Conservation (phyloP, 805 yeast species). For the Candida suzukii region DNA sequence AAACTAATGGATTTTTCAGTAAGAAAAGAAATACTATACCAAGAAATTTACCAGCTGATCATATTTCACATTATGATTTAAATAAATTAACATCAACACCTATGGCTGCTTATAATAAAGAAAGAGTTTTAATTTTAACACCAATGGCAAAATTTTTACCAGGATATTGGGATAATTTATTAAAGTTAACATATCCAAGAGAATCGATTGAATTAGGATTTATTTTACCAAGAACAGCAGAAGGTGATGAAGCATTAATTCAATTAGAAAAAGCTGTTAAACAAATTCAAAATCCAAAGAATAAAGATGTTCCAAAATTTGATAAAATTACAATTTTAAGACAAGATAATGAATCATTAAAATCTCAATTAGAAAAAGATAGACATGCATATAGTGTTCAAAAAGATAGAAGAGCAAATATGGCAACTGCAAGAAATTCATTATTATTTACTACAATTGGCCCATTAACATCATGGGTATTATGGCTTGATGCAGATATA, state of each 20-base stretch:
- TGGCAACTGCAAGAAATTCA: slow-evolving; percentile 95
- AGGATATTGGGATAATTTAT: slow-evolving; percentile 82
- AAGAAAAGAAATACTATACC: slow-evolving; percentile 51
- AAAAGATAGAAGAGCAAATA: slow-evolving; percentile 78
- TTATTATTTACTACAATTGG: slow-evolving; percentile 81
- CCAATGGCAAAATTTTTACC: slow-evolving; percentile 86
- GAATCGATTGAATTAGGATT: slow-evolving; percentile 83
- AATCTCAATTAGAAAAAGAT: slow-evolving; percentile 73
- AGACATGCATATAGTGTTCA: slow-evolving; percentile 85
- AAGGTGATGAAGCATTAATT: slow-evolving; percentile 76
- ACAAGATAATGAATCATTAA: slow-evolving; percentile 79
- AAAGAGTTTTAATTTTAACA: slow-evolving; percentile 77
- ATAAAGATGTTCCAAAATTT: slow-evolving; percentile 51
- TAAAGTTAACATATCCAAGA: slow-evolving; percentile 75
- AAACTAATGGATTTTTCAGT: slow-evolving; percentile 40
- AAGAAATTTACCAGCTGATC: slow-evolving; percentile 59
- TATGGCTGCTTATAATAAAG: slow-evolving; percentile 66
- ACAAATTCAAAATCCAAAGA: slow-evolving; percentile 53
- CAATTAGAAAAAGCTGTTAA: slow-evolving; percentile 72
- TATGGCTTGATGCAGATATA: slow-evolving; percentile 95
- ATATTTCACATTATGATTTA: slow-evolving; percentile 77
- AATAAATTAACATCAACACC: slow-evolving; percentile 69
- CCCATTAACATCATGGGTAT: slow-evolving; percentile 88
- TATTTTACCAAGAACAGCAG: slow-evolving; percentile 74
- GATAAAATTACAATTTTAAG: slow-evolving; percentile 81